Evolutionary conservation across 768 basidiomycete species (phyloP), one percentile per base, ranked within the genome.

Genomic region (Kwoniella europaea): DNA sequence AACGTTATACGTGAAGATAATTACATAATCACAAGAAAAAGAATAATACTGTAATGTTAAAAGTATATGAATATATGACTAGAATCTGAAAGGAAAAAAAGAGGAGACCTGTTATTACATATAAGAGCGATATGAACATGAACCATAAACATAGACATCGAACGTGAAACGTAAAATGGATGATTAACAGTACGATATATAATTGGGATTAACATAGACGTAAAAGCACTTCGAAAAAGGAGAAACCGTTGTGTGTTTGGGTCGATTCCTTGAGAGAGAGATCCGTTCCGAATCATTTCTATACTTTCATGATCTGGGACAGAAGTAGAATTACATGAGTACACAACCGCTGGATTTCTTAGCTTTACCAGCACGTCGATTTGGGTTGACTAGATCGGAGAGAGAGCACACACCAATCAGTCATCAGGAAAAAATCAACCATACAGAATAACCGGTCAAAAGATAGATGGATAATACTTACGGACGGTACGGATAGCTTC

Each of bases 401-500:
- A 42, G 27, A 53, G 10, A 46, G 13, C 44, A 75, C 54, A 68
- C 67, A 35, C 43, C 22, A 35, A 43, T 62, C 58, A 67, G 67
- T 46, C n/a, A 43, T 50, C 15, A 22, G 44, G 20, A 52, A 44
- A 42, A 15, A 5, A 15, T 18, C 7, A 6, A 27, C n/a, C 10
- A 22, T 24, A 24, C 0, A n/a, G n/a, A 15, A 22, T 20, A 6
- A 27, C 10, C 27, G 16, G 41, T 10, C 18, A 18, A 60, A 13
- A n/a, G 10, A 12, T 7, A 66, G 2, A 5, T 54, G 41, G 7
- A 20, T 15, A 16, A 56, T 24, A 78, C 79, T 76, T 44, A 80
- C 79, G 72, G 75, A 82, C 82, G 7, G 79, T 79, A 58, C 79
- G 70, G 71, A 84, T 84, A 7, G 84, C 84, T 63, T 84, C 84